Conservation (phyloP, 306 rosid species). For the Gastrolobium bilobum region DNA sequence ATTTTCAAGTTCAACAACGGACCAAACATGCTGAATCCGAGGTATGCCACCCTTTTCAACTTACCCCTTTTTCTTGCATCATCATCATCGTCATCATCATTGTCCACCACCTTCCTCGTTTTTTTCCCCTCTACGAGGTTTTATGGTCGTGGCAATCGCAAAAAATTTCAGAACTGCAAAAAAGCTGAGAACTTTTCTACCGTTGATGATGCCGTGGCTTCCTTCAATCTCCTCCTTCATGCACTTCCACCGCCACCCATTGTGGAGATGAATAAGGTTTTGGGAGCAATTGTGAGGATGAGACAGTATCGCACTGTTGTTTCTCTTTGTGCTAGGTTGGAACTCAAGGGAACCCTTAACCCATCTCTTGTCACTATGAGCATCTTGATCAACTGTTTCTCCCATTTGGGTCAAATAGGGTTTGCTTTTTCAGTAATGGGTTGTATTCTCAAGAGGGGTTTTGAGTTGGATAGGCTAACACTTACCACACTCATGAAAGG, state of each 20-base stretch:
- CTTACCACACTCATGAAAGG: conserved; percentile 46
- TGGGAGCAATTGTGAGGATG: conserved; percentile 35
- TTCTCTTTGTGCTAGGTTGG: conserved; percentile 29
- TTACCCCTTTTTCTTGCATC: background rate
- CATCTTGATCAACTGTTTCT: conserved; percentile 43
- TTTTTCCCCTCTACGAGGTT: conserved; percentile 19
- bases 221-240: conserved; percentile 44
- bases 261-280: conserved; percentile 34
- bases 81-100: background rate
- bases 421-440: conserved; percentile 45
- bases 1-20: too few relatives aligned
- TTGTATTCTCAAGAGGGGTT: conserved; percentile 48
- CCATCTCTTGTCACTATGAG: conserved; percentile 47
- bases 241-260: conserved; percentile 38
- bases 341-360: conserved; percentile 26
- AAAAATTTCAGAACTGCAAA: background rate
- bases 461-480: conserved; percentile 17
- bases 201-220: conserved; percentile 39
- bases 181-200: background rate
- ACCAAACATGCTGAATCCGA: conserved; percentile 33
- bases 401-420: conserved; percentile 52
- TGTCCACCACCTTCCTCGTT: conserved; percentile 26
- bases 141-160: conserved; percentile 28
- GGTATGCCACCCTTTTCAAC: conserved; percentile 22
- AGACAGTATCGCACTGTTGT: conserved; percentile 41